phyloP scores from a whole-genome alignment of 2,329 filamentous ascomycete genomes.

The Sarocladiaceae sp. region DNA sequence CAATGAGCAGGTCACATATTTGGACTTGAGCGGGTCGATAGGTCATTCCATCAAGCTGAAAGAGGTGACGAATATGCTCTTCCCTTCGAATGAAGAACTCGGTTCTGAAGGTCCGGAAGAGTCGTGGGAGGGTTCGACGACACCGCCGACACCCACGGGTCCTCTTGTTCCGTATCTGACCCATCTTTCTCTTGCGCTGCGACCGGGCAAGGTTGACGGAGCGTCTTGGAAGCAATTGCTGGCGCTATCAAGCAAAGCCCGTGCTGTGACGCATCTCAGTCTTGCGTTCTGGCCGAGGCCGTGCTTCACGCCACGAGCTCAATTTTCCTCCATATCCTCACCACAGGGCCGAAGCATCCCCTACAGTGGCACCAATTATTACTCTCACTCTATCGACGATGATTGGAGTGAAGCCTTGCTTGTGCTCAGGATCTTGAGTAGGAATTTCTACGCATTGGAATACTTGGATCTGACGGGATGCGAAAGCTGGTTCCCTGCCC shows the following conservation, averaged over 20 bases:
- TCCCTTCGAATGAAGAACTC: conserved; percentile 26
- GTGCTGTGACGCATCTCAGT: conserved; percentile 55
- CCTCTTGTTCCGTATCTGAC: conserved; percentile 53
- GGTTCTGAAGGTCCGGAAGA: conserved; percentile 35
- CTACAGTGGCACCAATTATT: conserved; percentile 52
- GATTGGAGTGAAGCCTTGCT: conserved; percentile 58
- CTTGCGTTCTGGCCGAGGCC: conserved; percentile 61
- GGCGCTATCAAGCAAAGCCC: conserved; percentile 46
- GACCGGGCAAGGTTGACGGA: conserved; percentile 25
- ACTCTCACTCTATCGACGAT: conserved; percentile 53
- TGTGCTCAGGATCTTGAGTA: conserved; percentile 50
- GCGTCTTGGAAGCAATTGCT: conserved; percentile 58
- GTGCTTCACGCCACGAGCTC: conserved; percentile 51
- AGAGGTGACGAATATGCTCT: conserved; percentile 48
- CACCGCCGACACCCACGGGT: conserved; percentile 25
- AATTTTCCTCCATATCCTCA: conserved; percentile 41
- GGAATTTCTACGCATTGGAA: conserved; percentile 52
- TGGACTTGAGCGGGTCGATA: conserved; percentile 51
- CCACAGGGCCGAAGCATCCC: conserved; percentile 39
- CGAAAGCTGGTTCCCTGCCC: conserved; percentile 46
- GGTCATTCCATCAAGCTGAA: conserved; percentile 48
- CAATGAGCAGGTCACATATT: conserved; percentile 37
- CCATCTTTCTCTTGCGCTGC: conserved; percentile 54
- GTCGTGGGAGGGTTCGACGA: conserved; percentile 41
- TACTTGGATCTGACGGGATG: conserved; percentile 60